Conservation (phyloP, 345 rosid genomes). For the Stellera chamaejasme region DNA sequence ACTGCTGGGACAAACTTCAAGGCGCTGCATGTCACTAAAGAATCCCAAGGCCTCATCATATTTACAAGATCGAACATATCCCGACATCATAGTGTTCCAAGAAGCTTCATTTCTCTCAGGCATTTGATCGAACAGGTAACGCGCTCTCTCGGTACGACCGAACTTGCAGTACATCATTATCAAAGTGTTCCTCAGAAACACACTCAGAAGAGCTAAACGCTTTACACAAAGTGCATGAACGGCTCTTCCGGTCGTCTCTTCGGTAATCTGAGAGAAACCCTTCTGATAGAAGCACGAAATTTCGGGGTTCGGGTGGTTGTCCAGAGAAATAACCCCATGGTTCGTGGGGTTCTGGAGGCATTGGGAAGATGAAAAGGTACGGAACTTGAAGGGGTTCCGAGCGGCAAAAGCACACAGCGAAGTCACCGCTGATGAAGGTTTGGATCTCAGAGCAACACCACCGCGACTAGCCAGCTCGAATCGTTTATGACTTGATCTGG, state of each 20-base stretch:
- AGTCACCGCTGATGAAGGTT: background rate
- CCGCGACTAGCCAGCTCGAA: constrained; percentile 23
- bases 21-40: constrained; percentile 33
- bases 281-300: constrained; percentile 50
- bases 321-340: constrained; percentile 25
- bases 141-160: constrained; percentile 34
- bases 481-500: too few relatives aligned
- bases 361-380: constrained; percentile 29
- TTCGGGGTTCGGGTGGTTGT: constrained; percentile 55
- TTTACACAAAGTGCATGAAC: constrained; percentile 65
- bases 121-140: constrained; percentile 71
- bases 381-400: constrained; percentile 14
- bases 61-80: constrained; percentile 44
- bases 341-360: constrained; percentile 17
- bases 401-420: constrained; percentile 8
- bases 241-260: constrained; percentile 45
- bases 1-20: constrained; percentile 45
- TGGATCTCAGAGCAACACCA: constrained; percentile 15
- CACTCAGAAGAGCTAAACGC: constrained; percentile 36
- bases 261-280: constrained; percentile 73
- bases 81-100: constrained; percentile 83
- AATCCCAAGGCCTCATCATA: constrained; percentile 37
- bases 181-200: constrained; percentile 54
- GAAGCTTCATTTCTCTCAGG: constrained; percentile 55
- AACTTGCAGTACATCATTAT: constrained; percentile 56